Base-by-base conservation (phyloP, 257 asterid genomes). In the Salvia hispanica region DNA sequence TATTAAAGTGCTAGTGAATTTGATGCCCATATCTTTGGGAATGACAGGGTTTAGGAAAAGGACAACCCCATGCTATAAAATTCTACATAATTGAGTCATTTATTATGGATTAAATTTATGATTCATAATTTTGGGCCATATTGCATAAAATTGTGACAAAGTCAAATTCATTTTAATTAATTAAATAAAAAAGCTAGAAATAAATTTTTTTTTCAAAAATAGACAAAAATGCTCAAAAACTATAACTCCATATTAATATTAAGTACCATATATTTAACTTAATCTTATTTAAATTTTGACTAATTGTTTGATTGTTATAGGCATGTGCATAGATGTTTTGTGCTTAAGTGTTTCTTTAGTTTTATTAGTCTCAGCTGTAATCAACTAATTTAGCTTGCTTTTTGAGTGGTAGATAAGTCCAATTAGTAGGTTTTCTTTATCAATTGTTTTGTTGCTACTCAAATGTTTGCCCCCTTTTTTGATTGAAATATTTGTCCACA, bases 11-110 rank as follows among this genome's bases (percentile, higher is more conserved):
- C 25, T 75, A 64, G 70, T 70, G 61, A 78, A 80, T 58, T 70
- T 81, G 76, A 75, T 72, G 79, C 83, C 75, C 77, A 83, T 75
- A 81, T 81, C 80, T 81, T 68, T 72, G 86, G 79, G 81, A 81
- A 81, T 78, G 82, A 81, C 67, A 76, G 67, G 74, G 75, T 78
- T 75, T 66, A 63, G 77, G 87, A 74, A 86, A 84, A 79, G 60
- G 90, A 86, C 89, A 81, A 79, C 69, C 50, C 50, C 60, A 25
- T 65, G 56, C 25, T 67, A 58, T 25, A 25, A 25, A 25, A 25
- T 74, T 61, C 71, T 59, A 71, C 3, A 73, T 77, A 65, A 75
- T 77, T 73, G 63, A 66, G 36, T 62, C 39, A 18, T 21, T 66
- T 53, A 4, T 50, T 40, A 2, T 47, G 52, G 18, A 46, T 4